Evolutionary conservation across 1,139 yeast genomes (phyloP).

Genomic region (Yamadazyma friedrichii): DNA sequence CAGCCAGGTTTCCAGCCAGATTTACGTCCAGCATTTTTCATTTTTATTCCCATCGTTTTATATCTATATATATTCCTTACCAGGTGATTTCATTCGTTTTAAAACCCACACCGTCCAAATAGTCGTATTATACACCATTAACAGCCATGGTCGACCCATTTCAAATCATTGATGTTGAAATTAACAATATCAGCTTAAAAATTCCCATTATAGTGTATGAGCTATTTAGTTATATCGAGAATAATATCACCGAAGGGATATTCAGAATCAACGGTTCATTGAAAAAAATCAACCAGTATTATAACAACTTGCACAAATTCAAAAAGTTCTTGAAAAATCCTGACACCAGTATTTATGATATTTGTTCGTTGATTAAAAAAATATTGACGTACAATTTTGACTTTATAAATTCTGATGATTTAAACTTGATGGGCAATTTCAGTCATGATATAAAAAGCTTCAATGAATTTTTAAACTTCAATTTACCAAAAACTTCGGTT

Average conservation of each 20-base stretch:
- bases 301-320: constrained; percentile 14
- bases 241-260: constrained; percentile 24
- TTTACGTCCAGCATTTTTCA: too few species aligned
- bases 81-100: too few species aligned
- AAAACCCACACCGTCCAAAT: too few species aligned
- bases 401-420: constrained; percentile 10
- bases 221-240: constrained; percentile 20
- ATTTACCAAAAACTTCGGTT: constrained; percentile 7
- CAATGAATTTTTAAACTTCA: constrained; percentile 13
- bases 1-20: too few species aligned
- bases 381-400: constrained; percentile 15
- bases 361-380: constrained; percentile 22
- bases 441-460: constrained; percentile 11
- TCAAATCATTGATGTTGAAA: constrained; percentile 9
- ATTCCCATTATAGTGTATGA: constrained; percentile 22
- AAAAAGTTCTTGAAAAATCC: constrained; percentile 13
- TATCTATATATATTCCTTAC: too few species aligned
- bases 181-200: constrained; percentile 9
- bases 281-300: constrained; percentile 20
- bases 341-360: constrained; percentile 18
- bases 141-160: constrained; percentile 15
- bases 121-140: too few species aligned
- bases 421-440: constrained; percentile 5
- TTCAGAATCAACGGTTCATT: constrained; percentile 30
- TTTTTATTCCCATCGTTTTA: too few species aligned